These are phyloP conservation scores for Mortierella sp. DNA, from an alignment of 371 early-diverging fungal species.

Conservation along the genomic window DNA sequence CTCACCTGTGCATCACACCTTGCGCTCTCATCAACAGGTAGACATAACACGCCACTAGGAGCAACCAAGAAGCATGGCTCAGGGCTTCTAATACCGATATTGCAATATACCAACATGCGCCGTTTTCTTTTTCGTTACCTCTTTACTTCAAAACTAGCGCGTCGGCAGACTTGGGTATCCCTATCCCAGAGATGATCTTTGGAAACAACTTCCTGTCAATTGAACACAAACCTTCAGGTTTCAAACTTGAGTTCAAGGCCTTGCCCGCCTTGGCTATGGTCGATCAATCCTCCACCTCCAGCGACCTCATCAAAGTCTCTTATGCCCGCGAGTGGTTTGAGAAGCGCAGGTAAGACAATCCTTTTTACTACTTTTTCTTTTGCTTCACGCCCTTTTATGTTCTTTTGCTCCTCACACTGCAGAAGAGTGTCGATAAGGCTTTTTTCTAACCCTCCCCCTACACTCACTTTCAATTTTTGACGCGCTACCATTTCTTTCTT, in stretches of 20 bases:
- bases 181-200: conserved; percentile 97
- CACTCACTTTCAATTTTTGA: too few relatives aligned
- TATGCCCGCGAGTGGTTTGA: conserved; percentile 87
- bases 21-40: neutral
- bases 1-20: neutral
- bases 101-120: neutral
- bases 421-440: neutral
- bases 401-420: neutral
- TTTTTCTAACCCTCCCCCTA: neutral
- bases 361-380: neutral
- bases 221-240: conserved; percentile 60
- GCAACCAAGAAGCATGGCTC: neutral
- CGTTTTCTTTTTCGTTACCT: neutral
- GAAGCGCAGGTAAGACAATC: conserved; percentile 76
- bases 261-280: conserved; percentile 84
- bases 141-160: conserved; percentile 51
- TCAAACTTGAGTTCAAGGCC: conserved; percentile 74
- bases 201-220: conserved; percentile 82
- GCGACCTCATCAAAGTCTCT: conserved; percentile 83
- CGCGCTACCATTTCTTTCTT: too few relatives aligned
- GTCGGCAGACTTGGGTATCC: conserved; percentile 76
- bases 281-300: conserved; percentile 72
- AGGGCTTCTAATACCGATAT: neutral
- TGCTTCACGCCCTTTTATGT: neutral
- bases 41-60: neutral